Percentiles rank a stretch among this genome's conserved stretches.
Evolutionary conservation across 768 basidiomycete species (phyloP).

Genomic region (Saitozyma podzolica): DNA sequence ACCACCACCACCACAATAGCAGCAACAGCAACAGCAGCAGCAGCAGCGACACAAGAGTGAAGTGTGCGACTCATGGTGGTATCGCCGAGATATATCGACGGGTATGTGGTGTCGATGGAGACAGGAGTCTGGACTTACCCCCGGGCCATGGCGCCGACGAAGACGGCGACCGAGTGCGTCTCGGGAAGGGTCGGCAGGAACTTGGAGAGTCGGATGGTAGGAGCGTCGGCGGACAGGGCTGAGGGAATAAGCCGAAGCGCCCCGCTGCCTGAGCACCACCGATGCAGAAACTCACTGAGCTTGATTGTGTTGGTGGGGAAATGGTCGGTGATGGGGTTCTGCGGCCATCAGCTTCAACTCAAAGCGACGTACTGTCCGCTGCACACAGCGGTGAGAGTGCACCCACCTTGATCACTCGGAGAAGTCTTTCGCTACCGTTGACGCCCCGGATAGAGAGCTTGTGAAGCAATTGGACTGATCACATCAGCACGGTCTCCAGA

Average conservation of each 20-base stretch:
- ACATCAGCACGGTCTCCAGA: conserved; percentile 4
- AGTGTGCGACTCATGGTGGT: too few relatives aligned
- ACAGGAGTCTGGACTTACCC: conserved; percentile 55
- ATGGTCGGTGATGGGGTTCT: conserved; percentile 95
- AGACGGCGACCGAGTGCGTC: conserved; percentile 87
- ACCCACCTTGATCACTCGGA: conserved; percentile 91
- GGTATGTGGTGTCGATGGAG: too few relatives aligned
- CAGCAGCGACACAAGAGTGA: too few relatives aligned
- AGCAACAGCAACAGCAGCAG: too few relatives aligned
- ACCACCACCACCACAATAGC: neutral
- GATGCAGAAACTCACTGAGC: conserved; percentile 66
- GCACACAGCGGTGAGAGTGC: neutral
- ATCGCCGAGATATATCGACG: too few relatives aligned
- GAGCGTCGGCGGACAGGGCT: conserved; percentile 92
- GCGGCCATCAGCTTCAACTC: conserved; percentile 6
- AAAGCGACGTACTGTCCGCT: neutral
- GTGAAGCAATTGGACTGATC: conserved; percentile 89
- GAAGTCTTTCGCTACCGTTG: conserved; percentile 92
- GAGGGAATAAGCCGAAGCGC: neutral
- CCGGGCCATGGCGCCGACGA: conserved; percentile 97
- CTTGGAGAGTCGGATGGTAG: conserved; percentile 71
- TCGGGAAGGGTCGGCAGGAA: conserved; percentile 83
- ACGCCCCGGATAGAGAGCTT: conserved; percentile 93
- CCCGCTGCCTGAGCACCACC: neutral
- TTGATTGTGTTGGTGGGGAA: conserved; percentile 93